Evolutionary conservation across 495 filamentous ascomycete species (phyloP), one percentile per base, ranked within the genome.

Genomic region (Xylaria telfairii): DNA sequence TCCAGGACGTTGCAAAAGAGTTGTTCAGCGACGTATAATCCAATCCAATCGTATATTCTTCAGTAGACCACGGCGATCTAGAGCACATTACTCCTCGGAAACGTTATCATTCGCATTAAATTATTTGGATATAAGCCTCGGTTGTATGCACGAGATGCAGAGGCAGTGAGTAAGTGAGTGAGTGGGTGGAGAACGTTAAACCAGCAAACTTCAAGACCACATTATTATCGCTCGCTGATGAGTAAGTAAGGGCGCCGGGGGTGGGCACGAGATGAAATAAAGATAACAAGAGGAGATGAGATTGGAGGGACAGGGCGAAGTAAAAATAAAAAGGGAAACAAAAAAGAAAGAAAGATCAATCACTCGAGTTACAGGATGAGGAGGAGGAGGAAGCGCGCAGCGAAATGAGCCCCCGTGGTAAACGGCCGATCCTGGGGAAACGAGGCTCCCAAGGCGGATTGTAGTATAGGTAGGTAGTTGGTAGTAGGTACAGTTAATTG

Each of bases 361-460:
- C n/a, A 41, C 19, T 5, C 42, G 30, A 54, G 64, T 39, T 8
- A 42, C 26, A 34, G 64, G 47, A 54, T 5, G 34, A 26, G 5
- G 21, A n/a, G 21, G 9, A n/a, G 51, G 39, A 39, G 3, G 32
- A 12, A 60, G 0, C 4, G 0, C 4, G 49, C 3, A 21, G 8
- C 8, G 34, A 37, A 17, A 42, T 62, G 34, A 42, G 12, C 30
- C 26, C 32, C 47, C 42, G 0, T 53, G 64, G 32, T n/a, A 49
- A 54, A 53, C 46, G 64, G 30, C 32, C 56, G 64, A 66, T 66
- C 64, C 47, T 66, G 47, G 64, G 64, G 64, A 66, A 66, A 66
- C 64, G 32, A 66, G 47, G 64, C 64, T 53, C 42, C 10, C 41
- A 30, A n/a, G n/a, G n/a, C n/a, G n/a, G n/a, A n/a, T n/a, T n/a